Base-by-base conservation (phyloP, 2,329 filamentous ascomycete species). In the Sclerotinia spermophila region DNA sequence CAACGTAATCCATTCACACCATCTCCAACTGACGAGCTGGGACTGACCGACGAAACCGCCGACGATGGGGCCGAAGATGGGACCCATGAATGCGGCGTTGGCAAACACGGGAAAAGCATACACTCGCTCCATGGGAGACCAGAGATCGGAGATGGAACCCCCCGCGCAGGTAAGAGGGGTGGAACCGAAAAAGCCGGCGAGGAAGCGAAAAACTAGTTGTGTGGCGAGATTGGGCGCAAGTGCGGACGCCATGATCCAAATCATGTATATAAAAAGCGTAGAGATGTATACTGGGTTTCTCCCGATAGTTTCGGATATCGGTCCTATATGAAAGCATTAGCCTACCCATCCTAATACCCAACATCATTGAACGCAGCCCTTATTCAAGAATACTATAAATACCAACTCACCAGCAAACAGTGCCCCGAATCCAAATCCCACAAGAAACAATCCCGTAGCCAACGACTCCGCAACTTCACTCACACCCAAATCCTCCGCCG, bases 61-160 rank as follows among this genome's bases (percentile, higher is more conserved):
- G 5, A 51, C 48, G 48, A 51, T 51, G 48, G 48, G 48, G 2
- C 48, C 48, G 13, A 51, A 51, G 2, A 51, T 51, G 0, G 48
- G 48, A 0, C 48, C 48, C 48, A 51, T 27, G 48, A 51, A 51
- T 6, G 48, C 48, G n/a, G 48, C 48, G n/a, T 51, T 51, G 5
- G 48, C 48, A n/a, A 51, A 51, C 24, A 51, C 48, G 0, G 48
- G 48, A 51, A 51, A 51, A 5, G 48, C 48, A 6, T 51, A 51
- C 2, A 51, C 48, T 2, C 48, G 48, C 48, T 51, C 48, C n/a
- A 51, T 27, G 2, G 48, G 48, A 2, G 48, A 51, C 48, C 48
- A 51, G 13, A 88, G 85, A 76, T 90, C 87, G 24, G 87, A 86
- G 72, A 89, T 87, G 15, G 88, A 86, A 70, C 86, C 87, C 86